A percentile compares a stretch with the other conserved stretches of the same genome.
These are phyloP conservation scores for Taxillus chinensis DNA, from an alignment of 164 flowering plant species.

Conservation along the genomic window DNA sequence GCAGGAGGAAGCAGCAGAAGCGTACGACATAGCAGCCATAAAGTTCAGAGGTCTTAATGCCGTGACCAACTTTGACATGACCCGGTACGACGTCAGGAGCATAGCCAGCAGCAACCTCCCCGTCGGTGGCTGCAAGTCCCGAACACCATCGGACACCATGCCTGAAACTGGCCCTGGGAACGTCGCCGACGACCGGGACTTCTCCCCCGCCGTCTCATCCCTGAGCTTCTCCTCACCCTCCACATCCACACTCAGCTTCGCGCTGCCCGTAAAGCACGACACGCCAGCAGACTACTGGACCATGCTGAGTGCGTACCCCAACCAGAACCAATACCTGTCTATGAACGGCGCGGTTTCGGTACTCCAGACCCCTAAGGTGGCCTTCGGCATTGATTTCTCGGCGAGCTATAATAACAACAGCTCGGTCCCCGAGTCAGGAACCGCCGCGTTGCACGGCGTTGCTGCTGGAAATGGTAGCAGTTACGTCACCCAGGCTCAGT, in stretches of 20 bases:
- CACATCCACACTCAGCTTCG: conserved; percentile 26
- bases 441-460: conserved; percentile 5
- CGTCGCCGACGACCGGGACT: conserved; percentile 14
- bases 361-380: conserved; percentile 6
- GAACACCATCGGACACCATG: conserved; percentile 19
- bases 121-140: conserved; percentile 43
- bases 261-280: conserved; percentile 27
- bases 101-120: conserved; percentile 64
- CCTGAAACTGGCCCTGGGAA: conserved; percentile 3
- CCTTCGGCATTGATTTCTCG: conserved; percentile 20
- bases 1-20: conserved; percentile 87
- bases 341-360: conserved; percentile 4
- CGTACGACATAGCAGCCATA: conserved; percentile 82
- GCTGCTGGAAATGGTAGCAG: neutral
- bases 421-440: conserved; percentile 14
- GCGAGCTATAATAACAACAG: conserved; percentile 11
- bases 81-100: conserved; percentile 69
- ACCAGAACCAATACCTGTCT: conserved; percentile 10
- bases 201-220: conserved; percentile 21
- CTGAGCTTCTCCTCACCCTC: conserved; percentile 14
- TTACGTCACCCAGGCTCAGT: conserved; percentile 14
- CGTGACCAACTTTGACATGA: conserved; percentile 81
- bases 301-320: neutral
- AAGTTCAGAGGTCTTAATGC: conserved; percentile 78
- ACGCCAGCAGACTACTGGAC: conserved; percentile 26